Percentiles rank a stretch among this genome's conserved stretches.
Conservation (phyloP, 1,284 basidiomycete species). For the Ganoderma multipileum region DNA sequence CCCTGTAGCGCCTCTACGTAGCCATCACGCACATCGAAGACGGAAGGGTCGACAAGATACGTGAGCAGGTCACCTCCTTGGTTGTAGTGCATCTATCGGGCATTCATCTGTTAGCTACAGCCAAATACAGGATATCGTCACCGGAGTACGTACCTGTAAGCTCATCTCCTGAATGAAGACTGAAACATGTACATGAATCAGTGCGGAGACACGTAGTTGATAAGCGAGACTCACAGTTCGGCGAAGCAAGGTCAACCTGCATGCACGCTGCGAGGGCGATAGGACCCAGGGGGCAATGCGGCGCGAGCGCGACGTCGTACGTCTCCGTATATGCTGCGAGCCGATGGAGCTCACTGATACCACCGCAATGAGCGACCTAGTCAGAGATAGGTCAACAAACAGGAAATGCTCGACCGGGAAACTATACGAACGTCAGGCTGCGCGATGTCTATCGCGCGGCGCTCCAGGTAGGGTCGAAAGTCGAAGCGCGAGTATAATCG, state of each 20-base stretch:
- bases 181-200: slow-evolving; percentile 28
- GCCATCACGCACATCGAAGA: slow-evolving; percentile 70
- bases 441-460: slow-evolving; percentile 73
- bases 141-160: slow-evolving; percentile 52
- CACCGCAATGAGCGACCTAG: slow-evolving; percentile 69
- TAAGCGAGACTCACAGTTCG: slow-evolving; percentile 53
- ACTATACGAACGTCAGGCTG: slow-evolving; percentile 68
- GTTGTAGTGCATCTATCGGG: slow-evolving; percentile 75
- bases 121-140: not conserved
- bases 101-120: not conserved
- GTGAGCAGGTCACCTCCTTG: slow-evolving; percentile 74
- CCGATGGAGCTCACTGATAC: slow-evolving; percentile 76
- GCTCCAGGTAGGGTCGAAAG: slow-evolving; percentile 75
- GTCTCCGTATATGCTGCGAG: slow-evolving; percentile 76
- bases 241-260: slow-evolving; percentile 59
- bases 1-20: slow-evolving; percentile 61
- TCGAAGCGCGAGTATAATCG: slow-evolving; percentile 74
- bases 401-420: not conserved
- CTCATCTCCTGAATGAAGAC: slow-evolving; percentile 76
- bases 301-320: slow-evolving; percentile 69
- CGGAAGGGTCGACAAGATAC: slow-evolving; percentile 60
- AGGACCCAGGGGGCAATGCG: slow-evolving; percentile 72
- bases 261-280: slow-evolving; percentile 78
- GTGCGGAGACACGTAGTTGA: not conserved
- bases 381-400: not conserved